Evolutionary conservation across 2,329 filamentous ascomycete species (phyloP).

Genomic region (Hypoxylon sp.): DNA sequence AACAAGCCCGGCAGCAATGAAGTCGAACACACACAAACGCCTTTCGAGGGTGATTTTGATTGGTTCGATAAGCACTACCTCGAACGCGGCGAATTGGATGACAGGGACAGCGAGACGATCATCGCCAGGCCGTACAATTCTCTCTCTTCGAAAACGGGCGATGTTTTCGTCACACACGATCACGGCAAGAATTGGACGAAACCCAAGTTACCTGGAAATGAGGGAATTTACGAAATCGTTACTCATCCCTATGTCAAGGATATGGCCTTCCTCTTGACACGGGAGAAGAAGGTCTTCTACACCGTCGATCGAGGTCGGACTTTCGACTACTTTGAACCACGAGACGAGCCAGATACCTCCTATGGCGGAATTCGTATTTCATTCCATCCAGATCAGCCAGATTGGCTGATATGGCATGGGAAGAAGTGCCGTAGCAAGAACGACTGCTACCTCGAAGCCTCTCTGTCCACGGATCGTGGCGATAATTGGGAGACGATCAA

Average conservation of each 20-base stretch:
- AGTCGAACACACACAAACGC: constrained; percentile 71
- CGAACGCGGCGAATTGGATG: constrained; percentile 78
- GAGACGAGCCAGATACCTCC: constrained; percentile 63
- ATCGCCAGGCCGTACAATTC: constrained; percentile 66
- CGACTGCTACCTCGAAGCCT: constrained; percentile 80
- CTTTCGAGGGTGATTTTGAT: constrained; percentile 72
- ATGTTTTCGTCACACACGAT: constrained; percentile 82
- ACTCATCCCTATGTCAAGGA: constrained; percentile 88
- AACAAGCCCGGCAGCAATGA: constrained; percentile 75
- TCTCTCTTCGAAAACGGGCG: constrained; percentile 66
- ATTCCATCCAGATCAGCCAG: constrained; percentile 88
- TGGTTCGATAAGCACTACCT: constrained; percentile 78
- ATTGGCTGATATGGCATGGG: constrained; percentile 95
- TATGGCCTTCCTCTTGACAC: constrained; percentile 87
- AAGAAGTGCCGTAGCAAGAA: constrained; percentile 72
- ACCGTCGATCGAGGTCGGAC: constrained; percentile 83
- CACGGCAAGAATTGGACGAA: constrained; percentile 89
- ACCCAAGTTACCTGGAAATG: constrained; percentile 73
- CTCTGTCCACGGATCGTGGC: constrained; percentile 84
- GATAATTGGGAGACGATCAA: constrained; percentile 82
- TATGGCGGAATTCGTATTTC: constrained; percentile 66
- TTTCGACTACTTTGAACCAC: constrained; percentile 81
- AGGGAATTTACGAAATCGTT: constrained; percentile 78
- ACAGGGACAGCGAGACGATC: constrained; percentile 79
- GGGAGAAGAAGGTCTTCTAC: constrained; percentile 77